These are phyloP conservation scores for Amanita rimosa DNA, from an alignment of 768 basidiomycete species.

Conservation along the genomic window DNA sequence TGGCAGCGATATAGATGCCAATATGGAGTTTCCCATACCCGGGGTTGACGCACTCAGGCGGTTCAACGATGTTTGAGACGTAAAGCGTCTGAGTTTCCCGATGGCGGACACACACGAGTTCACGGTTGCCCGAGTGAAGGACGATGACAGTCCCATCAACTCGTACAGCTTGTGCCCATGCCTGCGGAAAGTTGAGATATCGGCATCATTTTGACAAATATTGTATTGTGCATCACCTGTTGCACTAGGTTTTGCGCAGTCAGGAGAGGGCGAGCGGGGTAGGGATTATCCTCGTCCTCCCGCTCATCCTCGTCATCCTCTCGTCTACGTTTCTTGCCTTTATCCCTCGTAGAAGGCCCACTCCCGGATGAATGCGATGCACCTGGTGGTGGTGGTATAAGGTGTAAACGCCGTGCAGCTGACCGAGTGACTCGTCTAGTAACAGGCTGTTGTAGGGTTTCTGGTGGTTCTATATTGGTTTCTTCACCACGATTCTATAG, in stretches of 20 bases:
- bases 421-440: neutral
- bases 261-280: too few relatives aligned
- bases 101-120: conserved; percentile 11
- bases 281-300: too few relatives aligned
- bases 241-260: conserved; percentile 11
- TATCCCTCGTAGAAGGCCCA: neutral
- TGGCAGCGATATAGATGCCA: conserved; percentile 11
- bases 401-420: neutral
- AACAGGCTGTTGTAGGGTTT: too few relatives aligned
- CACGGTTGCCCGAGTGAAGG: conserved; percentile 12
- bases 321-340: neutral
- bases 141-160: conserved; percentile 9
- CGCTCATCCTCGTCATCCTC: too few relatives aligned
- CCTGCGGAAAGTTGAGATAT: conserved; percentile 8
- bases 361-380: neutral
- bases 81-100: conserved; percentile 12
- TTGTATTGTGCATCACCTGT: conserved; percentile 9
- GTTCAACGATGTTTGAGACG: conserved; percentile 10
- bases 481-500: neutral
- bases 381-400: neutral
- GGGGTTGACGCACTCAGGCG: conserved; percentile 9
- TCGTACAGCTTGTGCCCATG: conserved; percentile 10
- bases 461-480: too few relatives aligned
- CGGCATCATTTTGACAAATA: conserved; percentile 4
- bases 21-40: conserved; percentile 14